These are phyloP conservation scores for Schwanniomyces pseudopolymorphus DNA, from an alignment of 805 yeast genomes.

Conservation along the genomic window DNA sequence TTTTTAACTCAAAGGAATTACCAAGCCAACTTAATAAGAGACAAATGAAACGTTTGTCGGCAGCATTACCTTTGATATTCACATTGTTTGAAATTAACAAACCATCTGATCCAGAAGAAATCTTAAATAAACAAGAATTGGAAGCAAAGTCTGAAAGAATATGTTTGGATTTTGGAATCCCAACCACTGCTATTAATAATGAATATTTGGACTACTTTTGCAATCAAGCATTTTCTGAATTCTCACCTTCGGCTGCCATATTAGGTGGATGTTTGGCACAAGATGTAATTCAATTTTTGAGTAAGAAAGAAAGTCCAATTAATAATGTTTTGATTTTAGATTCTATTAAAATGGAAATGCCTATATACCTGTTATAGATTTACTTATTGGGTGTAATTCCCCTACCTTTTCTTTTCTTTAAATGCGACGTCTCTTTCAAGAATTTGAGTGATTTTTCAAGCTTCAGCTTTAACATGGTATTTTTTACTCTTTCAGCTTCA, in stretches of 20 bases:
- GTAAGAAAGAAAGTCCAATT: conserved; percentile 74
- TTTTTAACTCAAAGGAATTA: conserved; percentile 35
- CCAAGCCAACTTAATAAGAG: conserved; percentile 43
- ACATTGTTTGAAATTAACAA: conserved; percentile 52
- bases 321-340: conserved; percentile 81
- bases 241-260: conserved; percentile 82
- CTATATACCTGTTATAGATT: conserved; percentile 56
- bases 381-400: conserved; percentile 31
- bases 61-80: conserved; percentile 57
- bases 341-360: conserved; percentile 70
- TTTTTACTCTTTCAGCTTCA: conserved; percentile 20
- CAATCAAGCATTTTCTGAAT: conserved; percentile 59
- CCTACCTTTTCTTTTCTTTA: conserved; percentile 42
- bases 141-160: conserved; percentile 22
- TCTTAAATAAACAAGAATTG: conserved; percentile 28
- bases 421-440: conserved; percentile 38
- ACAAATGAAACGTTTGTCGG: conserved; percentile 51
- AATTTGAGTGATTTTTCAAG: conserved; percentile 34
- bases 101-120: conserved; percentile 20
- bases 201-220: conserved; percentile 42
- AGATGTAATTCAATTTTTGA: conserved; percentile 80
- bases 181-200: conserved; percentile 44
- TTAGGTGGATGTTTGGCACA: conserved; percentile 90
- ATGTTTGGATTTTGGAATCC: conserved; percentile 36
- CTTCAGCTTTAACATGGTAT: conserved; percentile 23